These are phyloP conservation scores for Starmerella vaccinii DNA, from an alignment of 805 yeast genomes.

Conservation along the genomic window DNA sequence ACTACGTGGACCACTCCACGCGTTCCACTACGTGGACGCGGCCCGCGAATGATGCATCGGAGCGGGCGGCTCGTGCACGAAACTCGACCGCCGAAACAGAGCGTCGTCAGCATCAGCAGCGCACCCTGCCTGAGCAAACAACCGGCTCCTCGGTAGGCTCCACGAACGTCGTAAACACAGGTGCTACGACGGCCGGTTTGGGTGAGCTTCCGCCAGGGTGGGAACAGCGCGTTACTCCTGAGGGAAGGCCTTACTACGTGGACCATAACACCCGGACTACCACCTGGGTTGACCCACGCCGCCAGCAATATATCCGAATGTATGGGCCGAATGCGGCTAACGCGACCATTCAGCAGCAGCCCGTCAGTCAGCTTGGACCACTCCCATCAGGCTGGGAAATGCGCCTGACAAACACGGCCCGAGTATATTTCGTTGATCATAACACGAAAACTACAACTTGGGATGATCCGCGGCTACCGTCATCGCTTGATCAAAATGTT, in stretches of 20 bases:
- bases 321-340: slow-evolving; percentile 63
- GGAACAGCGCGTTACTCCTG: slow-evolving; percentile 97
- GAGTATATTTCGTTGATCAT: slow-evolving; percentile 98
- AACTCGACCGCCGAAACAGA: slow-evolving; percentile 72
- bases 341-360: slow-evolving; percentile 93
- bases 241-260: slow-evolving; percentile 95
- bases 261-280: slow-evolving; percentile 99
- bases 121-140: slow-evolving; percentile 70
- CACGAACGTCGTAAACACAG: slow-evolving; percentile 49
- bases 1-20: slow-evolving; percentile 95
- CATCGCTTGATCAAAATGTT: slow-evolving; percentile 93
- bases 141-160: slow-evolving; percentile 31
- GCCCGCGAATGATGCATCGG: slow-evolving; percentile 72
- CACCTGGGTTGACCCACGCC: slow-evolving; percentile 99
- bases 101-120: slow-evolving; percentile 78
- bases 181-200: slow-evolving; percentile 88
- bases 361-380: slow-evolving; percentile 95
- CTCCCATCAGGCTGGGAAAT: slow-evolving; percentile 99
- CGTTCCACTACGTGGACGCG: slow-evolving; percentile 99
- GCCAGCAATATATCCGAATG: slow-evolving; percentile 95
- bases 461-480: slow-evolving; percentile 99
- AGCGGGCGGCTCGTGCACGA: slow-evolving; percentile 48
- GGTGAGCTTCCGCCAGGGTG: slow-evolving; percentile 98
- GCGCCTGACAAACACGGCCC: slow-evolving; percentile 96
- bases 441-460: slow-evolving; percentile 98